Evolutionary conservation across 2,329 filamentous ascomycete genomes (phyloP).

Genomic region (Sporothrix brunneoviolacea): DNA sequence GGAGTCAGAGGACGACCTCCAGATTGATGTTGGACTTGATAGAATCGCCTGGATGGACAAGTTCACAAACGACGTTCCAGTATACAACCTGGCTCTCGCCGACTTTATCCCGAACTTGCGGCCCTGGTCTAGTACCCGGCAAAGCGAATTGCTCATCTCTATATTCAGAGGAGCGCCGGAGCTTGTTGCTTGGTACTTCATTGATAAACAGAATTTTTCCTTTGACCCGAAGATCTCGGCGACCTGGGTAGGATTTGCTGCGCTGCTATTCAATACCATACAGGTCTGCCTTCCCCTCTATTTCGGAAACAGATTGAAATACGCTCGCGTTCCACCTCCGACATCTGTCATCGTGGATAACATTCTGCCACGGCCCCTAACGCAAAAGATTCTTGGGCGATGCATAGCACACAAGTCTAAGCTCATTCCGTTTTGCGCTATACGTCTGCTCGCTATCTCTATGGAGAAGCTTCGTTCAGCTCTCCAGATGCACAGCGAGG

Average conservation of each 20-base stretch:
- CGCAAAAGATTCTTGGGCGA: conserved; percentile 68
- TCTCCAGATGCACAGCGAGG: conserved; percentile 52
- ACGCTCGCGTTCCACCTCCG: conserved; percentile 66
- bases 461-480: conserved; percentile 69
- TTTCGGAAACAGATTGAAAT: conserved; percentile 61
- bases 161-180: conserved; percentile 81
- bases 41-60: conserved; percentile 63
- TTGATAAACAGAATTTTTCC: conserved; percentile 69
- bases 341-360: conserved; percentile 75
- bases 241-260: conserved; percentile 91
- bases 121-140: conserved; percentile 73
- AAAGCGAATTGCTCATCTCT: conserved; percentile 72
- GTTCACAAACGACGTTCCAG: conserved; percentile 58
- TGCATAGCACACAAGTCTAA: conserved; percentile 74
- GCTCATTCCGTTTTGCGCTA: conserved; percentile 76
- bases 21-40: conserved; percentile 56
- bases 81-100: conserved; percentile 73
- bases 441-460: conserved; percentile 69
- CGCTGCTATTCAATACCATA: conserved; percentile 77
- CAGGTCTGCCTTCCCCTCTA: conserved; percentile 64
- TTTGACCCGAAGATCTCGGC: conserved; percentile 89
- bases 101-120: conserved; percentile 72
- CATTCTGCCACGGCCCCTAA: conserved; percentile 76
- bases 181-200: conserved; percentile 80
- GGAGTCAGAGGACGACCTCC: conserved; percentile 34